Conservation (phyloP, 1,284 basidiomycete genomes). For the Ganoderma meredithae region DNA sequence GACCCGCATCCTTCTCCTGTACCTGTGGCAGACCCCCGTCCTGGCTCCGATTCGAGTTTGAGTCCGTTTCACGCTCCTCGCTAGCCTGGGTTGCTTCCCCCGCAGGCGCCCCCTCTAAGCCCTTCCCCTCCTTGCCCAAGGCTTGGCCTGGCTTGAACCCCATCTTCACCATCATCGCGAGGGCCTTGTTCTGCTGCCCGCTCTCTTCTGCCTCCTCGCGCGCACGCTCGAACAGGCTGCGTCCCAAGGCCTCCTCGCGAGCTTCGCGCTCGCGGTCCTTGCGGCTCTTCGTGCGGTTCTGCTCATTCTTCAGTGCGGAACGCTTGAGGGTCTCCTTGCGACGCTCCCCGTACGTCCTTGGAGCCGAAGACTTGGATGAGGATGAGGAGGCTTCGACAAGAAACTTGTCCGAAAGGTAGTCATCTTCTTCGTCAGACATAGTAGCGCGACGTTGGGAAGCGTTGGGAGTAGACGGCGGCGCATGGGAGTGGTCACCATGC, state of each 20-base stretch:
- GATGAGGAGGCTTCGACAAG: conserved; percentile 51
- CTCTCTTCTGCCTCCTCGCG: conserved; percentile 63
- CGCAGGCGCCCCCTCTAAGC: background rate
- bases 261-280: conserved; percentile 78
- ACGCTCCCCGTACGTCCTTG: conserved; percentile 71
- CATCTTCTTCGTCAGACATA: conserved; percentile 77
- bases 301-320: conserved; percentile 67
- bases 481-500: conserved; percentile 12
- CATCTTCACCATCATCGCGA: conserved; percentile 91
- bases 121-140: conserved; percentile 56
- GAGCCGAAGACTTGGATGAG: conserved; percentile 41
- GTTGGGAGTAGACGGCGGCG: background rate
- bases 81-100: background rate
- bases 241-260: conserved; percentile 76
- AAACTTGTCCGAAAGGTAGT: conserved; percentile 88
- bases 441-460: background rate
- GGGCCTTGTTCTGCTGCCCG: conserved; percentile 66
- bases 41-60: background rate
- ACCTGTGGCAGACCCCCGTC: conserved; percentile 1
- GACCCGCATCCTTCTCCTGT: conserved; percentile 22
- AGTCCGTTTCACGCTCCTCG: background rate
- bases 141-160: conserved; percentile 84
- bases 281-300: conserved; percentile 66
- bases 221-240: conserved; percentile 79
- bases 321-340: conserved; percentile 68